Evolutionary conservation across 306 rosid genomes (phyloP).

Genomic region (Hylodesmum podocarpum): DNA sequence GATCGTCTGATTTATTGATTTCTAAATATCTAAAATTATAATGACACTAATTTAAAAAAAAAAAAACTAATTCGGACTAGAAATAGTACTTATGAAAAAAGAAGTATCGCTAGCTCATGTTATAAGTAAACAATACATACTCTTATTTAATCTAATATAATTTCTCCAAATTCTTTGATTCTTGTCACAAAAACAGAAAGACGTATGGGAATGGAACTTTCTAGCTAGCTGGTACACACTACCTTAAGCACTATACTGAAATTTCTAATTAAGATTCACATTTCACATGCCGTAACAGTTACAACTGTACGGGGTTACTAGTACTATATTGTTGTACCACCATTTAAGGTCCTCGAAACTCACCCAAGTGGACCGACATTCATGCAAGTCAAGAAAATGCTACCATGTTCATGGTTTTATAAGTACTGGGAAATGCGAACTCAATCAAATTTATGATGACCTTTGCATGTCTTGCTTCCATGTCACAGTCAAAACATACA

Average conservation of each 20-base stretch:
- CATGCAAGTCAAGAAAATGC: conserved; percentile 34
- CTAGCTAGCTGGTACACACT: conserved; percentile 15
- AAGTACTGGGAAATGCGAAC: neutral
- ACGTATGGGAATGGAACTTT: conserved; percentile 27
- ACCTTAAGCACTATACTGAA: neutral
- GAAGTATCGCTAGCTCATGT: too few species aligned
- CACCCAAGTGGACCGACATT: conserved; percentile 39
- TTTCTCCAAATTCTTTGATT: too few species aligned
- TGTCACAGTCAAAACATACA: conserved; percentile 14
- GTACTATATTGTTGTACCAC: neutral
- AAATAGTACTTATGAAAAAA: too few species aligned
- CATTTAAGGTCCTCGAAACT: conserved; percentile 28
- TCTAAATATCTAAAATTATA: too few species aligned
- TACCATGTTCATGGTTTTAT: neutral
- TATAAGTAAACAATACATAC: too few species aligned
- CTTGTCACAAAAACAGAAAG: neutral
- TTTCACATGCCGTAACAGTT: neutral
- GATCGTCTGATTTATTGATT: too few species aligned
- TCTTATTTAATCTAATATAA: too few species aligned
- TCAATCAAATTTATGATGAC: conserved; percentile 1
- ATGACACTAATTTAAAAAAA: too few species aligned
- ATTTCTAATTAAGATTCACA: neutral
- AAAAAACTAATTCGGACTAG: too few species aligned
- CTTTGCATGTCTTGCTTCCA: conserved; percentile 18
- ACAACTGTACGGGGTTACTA: conserved; percentile 17